Base-by-base conservation (phyloP, 2,329 filamentous ascomycete genomes). In the Aspergillus hortae region DNA sequence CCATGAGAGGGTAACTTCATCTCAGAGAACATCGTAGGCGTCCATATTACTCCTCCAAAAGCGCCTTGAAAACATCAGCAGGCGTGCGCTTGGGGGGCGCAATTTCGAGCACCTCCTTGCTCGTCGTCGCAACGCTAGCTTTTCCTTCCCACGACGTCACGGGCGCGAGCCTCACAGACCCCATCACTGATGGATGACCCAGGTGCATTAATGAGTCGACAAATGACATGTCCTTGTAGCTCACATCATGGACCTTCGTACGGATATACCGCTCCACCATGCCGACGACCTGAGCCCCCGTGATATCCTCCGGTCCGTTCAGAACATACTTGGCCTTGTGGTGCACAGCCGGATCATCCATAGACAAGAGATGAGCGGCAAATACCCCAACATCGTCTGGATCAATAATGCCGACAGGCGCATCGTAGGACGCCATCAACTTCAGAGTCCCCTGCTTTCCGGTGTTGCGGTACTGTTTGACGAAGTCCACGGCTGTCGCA, bases 261-360 rank as follows among this genome's bases (percentile, higher is more conserved):
- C 61, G 67, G 30, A 71, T 69, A 2, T 65, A n/a, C 48, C 67
- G 23, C 61, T 75, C 72, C 4, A 70, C 56, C 61, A 76, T 49
- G 2, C 56, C 46, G 0, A 74, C 66, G 43, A 74, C 50, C 25
- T 72, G 54, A 2, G 55, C 50, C 1, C 73, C 73, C 3, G 66
- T 73, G 6, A 75, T 60, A 35, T 74, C 70, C 45, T 70, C 66
- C 0, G 71, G 72, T 1, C 74, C 72, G 52, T 73, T 76, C 15
- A 75, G 12, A 12, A 73, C 63, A 32, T 74, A 75, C 47, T 60
- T 69, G 4, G 66, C 64, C 12, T 61, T 59, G 48, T 69, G 65
- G 32, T 75, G 68, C 3, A 19, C 21, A 5, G 57, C 17, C 10
- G 53, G 19, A 17, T 75, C 60, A 0, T 68, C 60, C n/a, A 62